Evolutionary conservation across 1,139 yeast genomes (phyloP).

Genomic region (Lipomyces yarrowii): DNA sequence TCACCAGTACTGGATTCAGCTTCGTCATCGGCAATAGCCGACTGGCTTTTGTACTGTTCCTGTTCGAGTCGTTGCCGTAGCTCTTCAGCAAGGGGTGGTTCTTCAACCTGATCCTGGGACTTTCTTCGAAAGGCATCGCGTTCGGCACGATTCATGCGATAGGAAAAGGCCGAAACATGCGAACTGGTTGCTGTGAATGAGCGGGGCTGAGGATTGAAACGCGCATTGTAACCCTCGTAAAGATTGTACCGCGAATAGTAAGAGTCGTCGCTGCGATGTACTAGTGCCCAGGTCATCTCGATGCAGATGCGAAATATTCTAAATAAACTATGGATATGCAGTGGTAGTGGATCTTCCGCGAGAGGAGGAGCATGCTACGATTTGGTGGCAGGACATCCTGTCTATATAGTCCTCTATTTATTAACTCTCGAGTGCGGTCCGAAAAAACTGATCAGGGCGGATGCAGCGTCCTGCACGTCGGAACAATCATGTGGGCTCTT

Average conservation of each 20-base stretch:
- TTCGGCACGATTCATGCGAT: constrained; percentile 17
- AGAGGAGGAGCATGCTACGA: too few species aligned
- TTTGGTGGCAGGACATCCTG: too few species aligned
- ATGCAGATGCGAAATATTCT: not conserved
- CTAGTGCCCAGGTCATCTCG: constrained; percentile 19
- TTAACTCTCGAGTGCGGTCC: too few species aligned
- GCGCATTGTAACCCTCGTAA: constrained; percentile 24
- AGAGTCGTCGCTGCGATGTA: constrained; percentile 22
- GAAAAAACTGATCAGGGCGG: too few species aligned
- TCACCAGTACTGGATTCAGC: constrained; percentile 7
- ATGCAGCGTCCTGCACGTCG: too few species aligned
- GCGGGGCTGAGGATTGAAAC: constrained; percentile 21
- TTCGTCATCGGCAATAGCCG: constrained; percentile 12
- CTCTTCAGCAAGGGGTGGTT: constrained; percentile 4
- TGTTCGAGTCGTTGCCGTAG: constrained; percentile 9
- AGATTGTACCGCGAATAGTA: constrained; percentile 18
- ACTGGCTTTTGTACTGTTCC: constrained; percentile 1
- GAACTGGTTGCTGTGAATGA: not conserved
- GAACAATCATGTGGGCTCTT: too few species aligned
- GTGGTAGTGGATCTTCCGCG: not conserved
- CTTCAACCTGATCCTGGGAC: constrained; percentile 15
- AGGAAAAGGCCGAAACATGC: constrained; percentile 24
- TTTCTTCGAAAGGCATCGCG: constrained; percentile 10
- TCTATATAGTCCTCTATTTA: too few species aligned
- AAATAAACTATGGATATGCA: not conserved